A percentile compares a stretch with the other conserved stretches of the same genome.
Conservation (phyloP, 2,329 filamentous ascomycete species). For the Epicoccum nigrum region DNA sequence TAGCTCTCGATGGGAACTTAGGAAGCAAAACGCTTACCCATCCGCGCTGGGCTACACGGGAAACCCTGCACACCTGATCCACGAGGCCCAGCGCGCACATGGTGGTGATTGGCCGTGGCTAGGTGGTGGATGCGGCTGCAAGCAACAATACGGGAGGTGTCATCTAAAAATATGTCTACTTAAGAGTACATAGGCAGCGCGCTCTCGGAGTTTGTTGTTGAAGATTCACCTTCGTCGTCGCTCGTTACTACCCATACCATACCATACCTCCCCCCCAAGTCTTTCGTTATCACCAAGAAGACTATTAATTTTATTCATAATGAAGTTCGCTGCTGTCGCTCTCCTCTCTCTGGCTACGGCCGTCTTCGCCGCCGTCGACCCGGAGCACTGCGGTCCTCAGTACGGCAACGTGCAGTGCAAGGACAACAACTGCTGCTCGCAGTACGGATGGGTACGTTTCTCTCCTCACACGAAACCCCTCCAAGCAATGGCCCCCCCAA, state of each 20-base stretch:
- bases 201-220: no score
- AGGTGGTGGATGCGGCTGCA: slow-evolving; percentile 13
- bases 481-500: not conserved
- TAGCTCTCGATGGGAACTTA: no score
- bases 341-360: slow-evolving; percentile 35
- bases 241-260: not conserved
- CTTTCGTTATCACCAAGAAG: slow-evolving; percentile 12
- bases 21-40: slow-evolving; percentile 17
- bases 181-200: no score
- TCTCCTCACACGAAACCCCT: no score
- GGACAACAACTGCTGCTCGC: slow-evolving; percentile 46
- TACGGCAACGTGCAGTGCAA: slow-evolving; percentile 43
- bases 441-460: slow-evolving; percentile 42
- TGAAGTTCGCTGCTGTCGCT: slow-evolving; percentile 36
- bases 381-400: slow-evolving; percentile 44
- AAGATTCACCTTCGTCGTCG: not conserved
- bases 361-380: slow-evolving; percentile 33
- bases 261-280: slow-evolving; percentile 3
- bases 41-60: not conserved
- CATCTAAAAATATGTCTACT: slow-evolving; percentile 17
- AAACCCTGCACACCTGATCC: slow-evolving; percentile 9
- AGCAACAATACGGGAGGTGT: slow-evolving; percentile 20
- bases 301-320: slow-evolving; percentile 37
- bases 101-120: slow-evolving; percentile 20
- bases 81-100: slow-evolving; percentile 14